These are phyloP conservation scores for Anthracocystis panici-leucophaei DNA, from an alignment of 1,284 basidiomycete species.

Conservation along the genomic window DNA sequence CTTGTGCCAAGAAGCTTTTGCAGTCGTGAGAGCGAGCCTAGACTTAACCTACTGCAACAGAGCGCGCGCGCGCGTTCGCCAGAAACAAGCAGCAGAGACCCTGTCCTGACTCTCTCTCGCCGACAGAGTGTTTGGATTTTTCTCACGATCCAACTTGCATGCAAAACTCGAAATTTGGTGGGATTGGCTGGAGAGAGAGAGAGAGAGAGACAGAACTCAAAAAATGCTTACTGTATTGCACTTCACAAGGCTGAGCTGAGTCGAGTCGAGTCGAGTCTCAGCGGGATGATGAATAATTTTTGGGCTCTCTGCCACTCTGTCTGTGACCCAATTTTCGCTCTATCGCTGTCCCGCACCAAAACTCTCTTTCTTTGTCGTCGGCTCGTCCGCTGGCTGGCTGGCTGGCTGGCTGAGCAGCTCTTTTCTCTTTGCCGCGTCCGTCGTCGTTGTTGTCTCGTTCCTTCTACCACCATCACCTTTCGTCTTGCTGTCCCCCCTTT, in stretches of 20 bases:
- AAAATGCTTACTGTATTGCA: too few relatives aligned
- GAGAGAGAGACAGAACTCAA: too few relatives aligned
- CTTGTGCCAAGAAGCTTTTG: too few relatives aligned
- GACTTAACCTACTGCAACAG: too few relatives aligned
- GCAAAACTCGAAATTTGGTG: too few relatives aligned
- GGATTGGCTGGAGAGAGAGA: too few relatives aligned
- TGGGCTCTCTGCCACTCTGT: not conserved
- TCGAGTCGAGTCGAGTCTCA: not conserved
- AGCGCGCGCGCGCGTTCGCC: too few relatives aligned
- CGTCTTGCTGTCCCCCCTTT: conserved; percentile 7
- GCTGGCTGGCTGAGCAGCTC: not conserved
- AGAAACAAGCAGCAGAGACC: too few relatives aligned
- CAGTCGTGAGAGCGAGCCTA: too few relatives aligned
- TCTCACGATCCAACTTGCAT: too few relatives aligned
- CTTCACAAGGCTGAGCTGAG: not conserved
- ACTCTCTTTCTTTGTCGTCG: not conserved
- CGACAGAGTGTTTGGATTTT: too few relatives aligned
- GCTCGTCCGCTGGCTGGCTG: not conserved
- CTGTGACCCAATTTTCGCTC: not conserved
- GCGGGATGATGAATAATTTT: not conserved
- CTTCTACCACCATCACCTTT: conserved; percentile 26
- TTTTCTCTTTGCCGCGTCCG: not conserved
- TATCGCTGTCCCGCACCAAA: not conserved
- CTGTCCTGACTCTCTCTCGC: too few relatives aligned
- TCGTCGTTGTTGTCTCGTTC: conserved; percentile 12